Percentiles rank a stretch among this genome's conserved stretches.
These are phyloP conservation scores for Pythium inflatum DNA, from an alignment of 352 stramenopile genomes.

Conservation along the genomic window DNA sequence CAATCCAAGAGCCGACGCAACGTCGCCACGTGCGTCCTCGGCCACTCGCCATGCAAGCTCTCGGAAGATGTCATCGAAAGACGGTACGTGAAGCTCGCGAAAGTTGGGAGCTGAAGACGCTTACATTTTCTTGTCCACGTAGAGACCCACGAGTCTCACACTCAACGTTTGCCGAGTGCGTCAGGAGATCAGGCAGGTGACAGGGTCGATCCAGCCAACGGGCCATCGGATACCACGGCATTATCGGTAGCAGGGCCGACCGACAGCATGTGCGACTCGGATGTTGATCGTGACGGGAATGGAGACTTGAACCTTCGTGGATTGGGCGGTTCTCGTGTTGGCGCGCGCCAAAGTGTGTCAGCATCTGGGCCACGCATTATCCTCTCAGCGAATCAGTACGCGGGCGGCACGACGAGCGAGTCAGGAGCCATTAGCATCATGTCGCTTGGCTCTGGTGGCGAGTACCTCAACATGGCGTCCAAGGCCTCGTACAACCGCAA, in stretches of 20 bases:
- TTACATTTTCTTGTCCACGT: too few species aligned
- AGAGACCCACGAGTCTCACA: too few species aligned
- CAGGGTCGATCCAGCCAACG: too few species aligned
- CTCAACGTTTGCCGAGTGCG: too few species aligned
- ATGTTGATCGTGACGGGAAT: too few species aligned
- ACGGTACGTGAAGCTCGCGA: background rate
- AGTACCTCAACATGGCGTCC: conserved; percentile 37
- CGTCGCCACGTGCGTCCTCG: background rate
- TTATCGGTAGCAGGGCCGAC: too few species aligned
- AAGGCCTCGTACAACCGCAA: conserved; percentile 28
- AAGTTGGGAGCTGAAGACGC: too few species aligned
- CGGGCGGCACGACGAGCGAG: background rate
- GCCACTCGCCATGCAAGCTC: background rate
- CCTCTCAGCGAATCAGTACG: conserved; percentile 9
- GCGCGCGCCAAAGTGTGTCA: background rate
- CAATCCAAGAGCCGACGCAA: background rate
- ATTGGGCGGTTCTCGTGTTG: background rate
- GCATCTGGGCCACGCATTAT: background rate
- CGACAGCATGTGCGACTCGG: too few species aligned
- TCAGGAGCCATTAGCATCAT: conserved; percentile 14
- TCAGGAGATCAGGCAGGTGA: too few species aligned
- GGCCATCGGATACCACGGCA: too few species aligned
- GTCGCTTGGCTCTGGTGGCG: conserved; percentile 14
- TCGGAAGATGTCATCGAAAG: background rate
- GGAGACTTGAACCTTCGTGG: background rate